Conservation (phyloP, 2,329 filamentous ascomycete species). For the Reticulascus tulasneorum region DNA sequence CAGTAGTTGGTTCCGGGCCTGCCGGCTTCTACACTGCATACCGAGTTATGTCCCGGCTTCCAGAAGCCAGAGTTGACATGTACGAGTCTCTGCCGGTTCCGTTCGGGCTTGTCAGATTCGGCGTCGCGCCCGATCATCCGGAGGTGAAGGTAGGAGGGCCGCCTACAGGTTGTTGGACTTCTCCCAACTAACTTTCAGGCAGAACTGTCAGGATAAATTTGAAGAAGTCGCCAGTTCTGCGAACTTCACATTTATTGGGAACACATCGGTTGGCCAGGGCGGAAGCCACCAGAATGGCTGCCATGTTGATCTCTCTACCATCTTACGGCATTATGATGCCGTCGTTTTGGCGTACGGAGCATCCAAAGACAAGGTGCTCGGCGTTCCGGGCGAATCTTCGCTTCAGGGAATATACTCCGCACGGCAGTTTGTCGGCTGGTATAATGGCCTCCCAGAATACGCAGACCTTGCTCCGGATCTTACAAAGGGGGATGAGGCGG, state of each 20-base stretch:
- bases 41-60: conserved; percentile 72
- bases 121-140: conserved; percentile 96
- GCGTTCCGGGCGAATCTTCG: conserved; percentile 71
- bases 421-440: conserved; percentile 94
- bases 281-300: conserved; percentile 36
- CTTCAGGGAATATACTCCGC: conserved; percentile 79
- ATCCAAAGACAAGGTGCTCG: conserved; percentile 73
- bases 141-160: conserved; percentile 79
- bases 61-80: conserved; percentile 80
- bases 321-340: conserved; percentile 84
- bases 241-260: conserved; percentile 87
- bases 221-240: conserved; percentile 78
- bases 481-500: conserved; percentile 70
- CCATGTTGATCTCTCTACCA: conserved; percentile 59
- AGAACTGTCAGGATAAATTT: conserved; percentile 96
- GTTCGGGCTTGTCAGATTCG: conserved; percentile 87
- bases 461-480: conserved; percentile 70
- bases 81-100: conserved; percentile 92
- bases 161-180: not conserved
- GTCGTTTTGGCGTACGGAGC: conserved; percentile 92
- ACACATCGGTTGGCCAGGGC: conserved; percentile 69
- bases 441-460: conserved; percentile 89
- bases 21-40: conserved; percentile 95
- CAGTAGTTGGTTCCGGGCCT: conserved; percentile 87
- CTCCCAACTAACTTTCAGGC: conserved; percentile 1